Evolutionary conservation across 1,284 basidiomycete species (phyloP).

Genomic region (Marasmius sp.): DNA sequence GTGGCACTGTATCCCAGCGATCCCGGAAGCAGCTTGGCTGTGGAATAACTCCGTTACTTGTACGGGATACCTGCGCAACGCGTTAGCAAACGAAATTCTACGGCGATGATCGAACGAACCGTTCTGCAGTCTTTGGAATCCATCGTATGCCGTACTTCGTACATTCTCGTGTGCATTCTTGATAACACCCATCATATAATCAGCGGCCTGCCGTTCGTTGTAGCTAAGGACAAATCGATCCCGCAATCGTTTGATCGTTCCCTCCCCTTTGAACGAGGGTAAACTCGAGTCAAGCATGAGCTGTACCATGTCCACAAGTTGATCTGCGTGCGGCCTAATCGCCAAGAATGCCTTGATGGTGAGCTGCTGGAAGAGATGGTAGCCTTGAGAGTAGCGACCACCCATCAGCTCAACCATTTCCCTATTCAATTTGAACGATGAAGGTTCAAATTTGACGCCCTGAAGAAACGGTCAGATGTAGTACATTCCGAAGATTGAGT

Average conservation of each 20-base stretch:
- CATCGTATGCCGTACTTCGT: conserved; percentile 90
- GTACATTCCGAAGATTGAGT: not conserved
- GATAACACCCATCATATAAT: conserved; percentile 88
- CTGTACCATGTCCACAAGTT: conserved; percentile 85
- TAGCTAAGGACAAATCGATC: conserved; percentile 87
- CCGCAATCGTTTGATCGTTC: conserved; percentile 83
- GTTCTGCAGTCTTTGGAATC: conserved; percentile 75
- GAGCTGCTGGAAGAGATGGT: conserved; percentile 90
- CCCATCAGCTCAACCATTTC: conserved; percentile 99
- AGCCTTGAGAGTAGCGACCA: conserved; percentile 90
- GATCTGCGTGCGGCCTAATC: conserved; percentile 87
- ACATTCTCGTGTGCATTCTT: conserved; percentile 95
- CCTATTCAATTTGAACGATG: conserved; percentile 96
- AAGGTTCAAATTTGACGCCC: conserved; percentile 97
- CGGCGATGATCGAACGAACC: conserved; percentile 31
- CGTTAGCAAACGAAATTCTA: conserved; percentile 3
- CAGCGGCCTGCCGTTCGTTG: conserved; percentile 88
- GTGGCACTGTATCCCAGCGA: too few species aligned
- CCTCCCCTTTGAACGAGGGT: conserved; percentile 95
- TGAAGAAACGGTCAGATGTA: conserved; percentile 29
- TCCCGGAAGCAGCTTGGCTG: too few species aligned
- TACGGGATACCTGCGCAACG: conserved; percentile 47
- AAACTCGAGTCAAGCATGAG: conserved; percentile 95
- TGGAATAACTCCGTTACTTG: conserved; percentile 32
- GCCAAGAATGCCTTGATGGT: conserved; percentile 97